Evolutionary conservation across 2,329 filamentous ascomycete species (phyloP).

Genomic region (Emmonsia crescens): DNA sequence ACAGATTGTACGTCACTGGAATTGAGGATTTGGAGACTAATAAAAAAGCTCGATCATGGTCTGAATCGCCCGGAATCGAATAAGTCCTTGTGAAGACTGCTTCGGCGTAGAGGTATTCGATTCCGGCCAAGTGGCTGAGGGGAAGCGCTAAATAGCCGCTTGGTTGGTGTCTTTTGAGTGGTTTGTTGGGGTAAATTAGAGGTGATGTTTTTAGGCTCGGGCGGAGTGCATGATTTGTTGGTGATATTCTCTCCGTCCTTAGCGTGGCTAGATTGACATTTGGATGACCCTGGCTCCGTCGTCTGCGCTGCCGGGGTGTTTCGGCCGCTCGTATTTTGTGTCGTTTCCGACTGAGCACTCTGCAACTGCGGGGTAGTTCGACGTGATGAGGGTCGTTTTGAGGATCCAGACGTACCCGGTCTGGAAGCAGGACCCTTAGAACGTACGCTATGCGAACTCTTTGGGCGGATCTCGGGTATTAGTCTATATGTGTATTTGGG

Average conservation of each 20-base stretch:
- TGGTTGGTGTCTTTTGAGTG: not conserved
- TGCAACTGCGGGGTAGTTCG: not conserved
- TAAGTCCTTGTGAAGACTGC: slow-evolving; percentile 11
- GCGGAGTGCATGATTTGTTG: not conserved
- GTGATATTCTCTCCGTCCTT: not conserved
- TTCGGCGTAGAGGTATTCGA: slow-evolving; percentile 11
- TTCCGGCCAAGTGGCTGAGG: slow-evolving; percentile 4
- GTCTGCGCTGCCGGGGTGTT: not conserved
- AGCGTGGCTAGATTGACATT: not conserved
- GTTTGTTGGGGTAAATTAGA: slow-evolving; percentile 18
- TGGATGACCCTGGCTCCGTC: not conserved
- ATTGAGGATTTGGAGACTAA: not conserved
- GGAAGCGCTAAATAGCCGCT: slow-evolving; percentile 2
- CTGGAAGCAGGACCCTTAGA: slow-evolving; percentile 6
- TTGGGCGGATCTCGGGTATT: slow-evolving; percentile 7
- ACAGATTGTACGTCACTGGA: not conserved
- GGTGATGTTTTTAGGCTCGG: not conserved
- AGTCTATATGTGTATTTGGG: slow-evolving; percentile 3
- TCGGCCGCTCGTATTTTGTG: not conserved
- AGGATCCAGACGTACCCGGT: slow-evolving; percentile 5
- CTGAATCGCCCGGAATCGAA: slow-evolving; percentile 5
- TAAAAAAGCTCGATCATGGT: not conserved
- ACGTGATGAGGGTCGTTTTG: not conserved
- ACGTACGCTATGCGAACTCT: slow-evolving; percentile 8
- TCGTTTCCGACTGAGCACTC: not conserved